Evolutionary conservation across 371 early-diverging fungal genomes (phyloP).

Genomic region (Rhizopus delemar): DNA sequence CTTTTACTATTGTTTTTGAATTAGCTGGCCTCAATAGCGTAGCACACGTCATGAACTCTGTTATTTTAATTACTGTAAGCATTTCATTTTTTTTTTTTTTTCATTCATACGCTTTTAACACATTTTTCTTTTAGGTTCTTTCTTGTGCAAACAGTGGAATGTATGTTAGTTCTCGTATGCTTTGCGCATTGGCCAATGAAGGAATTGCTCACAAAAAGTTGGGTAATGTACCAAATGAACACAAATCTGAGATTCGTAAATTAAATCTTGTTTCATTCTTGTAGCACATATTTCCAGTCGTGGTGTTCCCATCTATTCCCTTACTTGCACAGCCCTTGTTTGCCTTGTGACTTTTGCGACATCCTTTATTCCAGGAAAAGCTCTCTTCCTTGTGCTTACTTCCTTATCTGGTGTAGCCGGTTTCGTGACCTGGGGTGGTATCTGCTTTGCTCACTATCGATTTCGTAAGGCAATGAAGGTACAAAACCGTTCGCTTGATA

Average conservation of each 20-base stretch:
- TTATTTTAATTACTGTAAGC: conserved; percentile 62
- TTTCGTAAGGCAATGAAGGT: conserved; percentile 76
- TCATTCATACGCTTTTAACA: no score
- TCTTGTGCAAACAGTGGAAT: conserved; percentile 77
- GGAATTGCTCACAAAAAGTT: conserved; percentile 65
- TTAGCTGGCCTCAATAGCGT: conserved; percentile 64
- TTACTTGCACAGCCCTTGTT: conserved; percentile 56
- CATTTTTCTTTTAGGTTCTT: conserved; percentile 23
- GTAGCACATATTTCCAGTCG: conserved; percentile 46
- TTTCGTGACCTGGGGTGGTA: conserved; percentile 72
- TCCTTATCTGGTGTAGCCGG: conserved; percentile 38
- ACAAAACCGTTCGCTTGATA: conserved; percentile 62
- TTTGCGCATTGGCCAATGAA: conserved; percentile 65
- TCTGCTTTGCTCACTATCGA: conserved; percentile 73
- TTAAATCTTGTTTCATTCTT: conserved; percentile 5
- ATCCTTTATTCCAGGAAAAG: conserved; percentile 50
- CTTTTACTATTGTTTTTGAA: conserved; percentile 70
- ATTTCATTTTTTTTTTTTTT: no score
- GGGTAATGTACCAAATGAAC: conserved; percentile 19
- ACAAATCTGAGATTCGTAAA: neutral
- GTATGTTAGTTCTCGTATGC: conserved; percentile 68
- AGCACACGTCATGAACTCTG: conserved; percentile 72
- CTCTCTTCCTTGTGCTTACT: conserved; percentile 34
- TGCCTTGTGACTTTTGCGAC: conserved; percentile 59
- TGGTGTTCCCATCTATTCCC: conserved; percentile 65